Conservation (phyloP, 805 yeast species). For the Myxozyma lipomycoides region DNA sequence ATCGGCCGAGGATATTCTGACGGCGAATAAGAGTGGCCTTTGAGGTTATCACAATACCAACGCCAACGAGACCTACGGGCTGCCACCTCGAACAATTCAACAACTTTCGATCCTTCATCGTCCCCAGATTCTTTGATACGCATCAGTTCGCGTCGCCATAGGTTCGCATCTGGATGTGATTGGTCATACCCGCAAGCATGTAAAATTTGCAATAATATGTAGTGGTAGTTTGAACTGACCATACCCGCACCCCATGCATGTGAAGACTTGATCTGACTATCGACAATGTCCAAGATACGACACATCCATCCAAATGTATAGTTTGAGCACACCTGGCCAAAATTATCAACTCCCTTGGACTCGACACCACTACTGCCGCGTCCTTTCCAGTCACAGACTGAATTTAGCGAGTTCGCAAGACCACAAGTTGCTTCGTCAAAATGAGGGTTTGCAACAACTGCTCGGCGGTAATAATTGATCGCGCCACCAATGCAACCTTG, state of each 20-base stretch:
- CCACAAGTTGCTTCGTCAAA: conserved; percentile 37
- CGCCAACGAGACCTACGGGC: conserved; percentile 30
- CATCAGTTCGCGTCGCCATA: conserved; percentile 17
- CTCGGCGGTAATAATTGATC: conserved; percentile 33
- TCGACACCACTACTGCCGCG: conserved; percentile 35
- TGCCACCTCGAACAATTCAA: conserved; percentile 31
- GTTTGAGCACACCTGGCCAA: conserved; percentile 28
- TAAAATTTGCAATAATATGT: conserved; percentile 9
- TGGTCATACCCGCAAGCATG: conserved; percentile 22
- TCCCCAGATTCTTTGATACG: conserved; percentile 3
- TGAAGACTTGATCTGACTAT: conserved; percentile 30
- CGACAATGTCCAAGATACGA: conserved; percentile 27
- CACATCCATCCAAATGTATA: conserved; percentile 33
- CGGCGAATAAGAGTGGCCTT: neutral
- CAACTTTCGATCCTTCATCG: conserved; percentile 33
- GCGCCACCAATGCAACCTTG: conserved; percentile 35
- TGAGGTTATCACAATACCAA: conserved; percentile 30
- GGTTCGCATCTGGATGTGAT: conserved; percentile 8
- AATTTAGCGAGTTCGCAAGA: conserved; percentile 33
- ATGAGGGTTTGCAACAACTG: conserved; percentile 33
- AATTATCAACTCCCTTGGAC: conserved; percentile 29
- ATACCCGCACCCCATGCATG: conserved; percentile 34
- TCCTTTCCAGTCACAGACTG: conserved; percentile 36
- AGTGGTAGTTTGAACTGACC: conserved; percentile 5
- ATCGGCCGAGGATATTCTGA: conserved; percentile 23